Conservation (phyloP, 1,284 basidiomycete genomes). For the Trichosporon coremiiforme region DNA sequence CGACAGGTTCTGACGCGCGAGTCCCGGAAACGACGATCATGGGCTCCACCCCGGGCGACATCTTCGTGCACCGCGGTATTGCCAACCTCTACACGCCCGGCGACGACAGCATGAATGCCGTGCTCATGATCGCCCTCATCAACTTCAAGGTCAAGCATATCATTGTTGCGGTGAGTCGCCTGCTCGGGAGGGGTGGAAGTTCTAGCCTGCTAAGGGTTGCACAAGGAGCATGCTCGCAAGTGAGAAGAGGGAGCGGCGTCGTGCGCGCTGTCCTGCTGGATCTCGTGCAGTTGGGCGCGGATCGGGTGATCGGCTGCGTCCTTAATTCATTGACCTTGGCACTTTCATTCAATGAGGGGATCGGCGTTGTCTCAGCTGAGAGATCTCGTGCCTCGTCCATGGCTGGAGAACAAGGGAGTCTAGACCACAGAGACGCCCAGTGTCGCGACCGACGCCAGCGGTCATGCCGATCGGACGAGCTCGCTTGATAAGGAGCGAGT, state of each 20-base stretch:
- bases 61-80: conserved; percentile 54
- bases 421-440: neutral
- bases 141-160: conserved; percentile 56
- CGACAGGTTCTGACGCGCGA: conserved; percentile 52
- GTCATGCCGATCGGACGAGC: neutral
- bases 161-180: conserved; percentile 46
- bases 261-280: too few relatives aligned
- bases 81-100: conserved; percentile 52
- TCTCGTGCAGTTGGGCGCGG: neutral
- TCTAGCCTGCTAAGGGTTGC: too few relatives aligned
- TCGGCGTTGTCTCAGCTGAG: neutral
- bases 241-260: too few relatives aligned
- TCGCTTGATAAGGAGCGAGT: neutral
- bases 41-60: conserved; percentile 52
- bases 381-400: neutral
- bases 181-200: neutral
- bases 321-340: neutral
- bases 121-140: conserved; percentile 51
- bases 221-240: too few relatives aligned
- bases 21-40: conserved; percentile 54
- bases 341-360: neutral
- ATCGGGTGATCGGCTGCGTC: neutral
- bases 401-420: neutral
- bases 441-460: neutral
- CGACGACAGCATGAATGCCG: conserved; percentile 52